phyloP scores from a whole-genome alignment of 129 eudicot species.

The Ambrosia trifida region DNA sequence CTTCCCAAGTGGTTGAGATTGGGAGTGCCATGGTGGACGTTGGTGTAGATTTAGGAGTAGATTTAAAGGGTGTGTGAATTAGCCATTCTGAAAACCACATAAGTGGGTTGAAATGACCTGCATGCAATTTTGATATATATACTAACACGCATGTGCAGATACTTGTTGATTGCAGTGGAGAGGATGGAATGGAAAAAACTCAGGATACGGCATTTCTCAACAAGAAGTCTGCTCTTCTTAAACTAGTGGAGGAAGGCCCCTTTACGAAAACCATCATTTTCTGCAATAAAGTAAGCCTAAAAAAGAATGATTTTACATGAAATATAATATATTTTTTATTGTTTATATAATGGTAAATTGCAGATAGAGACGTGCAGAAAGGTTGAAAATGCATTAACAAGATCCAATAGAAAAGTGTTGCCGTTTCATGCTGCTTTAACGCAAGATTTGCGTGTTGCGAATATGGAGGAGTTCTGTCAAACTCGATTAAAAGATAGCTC shows the following conservation, averaged over 20 bases:
- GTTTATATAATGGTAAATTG: constrained; percentile 18
- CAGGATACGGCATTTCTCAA: constrained; percentile 85
- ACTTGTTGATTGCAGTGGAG: constrained; percentile 97
- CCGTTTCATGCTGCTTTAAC: constrained; percentile 96
- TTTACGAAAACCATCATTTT: constrained; percentile 74
- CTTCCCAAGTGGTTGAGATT: too few species aligned
- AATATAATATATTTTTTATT: background rate
- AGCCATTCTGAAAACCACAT: too few species aligned
- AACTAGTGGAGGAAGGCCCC: constrained; percentile 64
- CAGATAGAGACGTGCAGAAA: constrained; percentile 97
- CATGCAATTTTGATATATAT: too few species aligned
- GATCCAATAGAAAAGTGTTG: constrained; percentile 65
- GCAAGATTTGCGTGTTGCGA: constrained; percentile 74
- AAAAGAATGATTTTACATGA: background rate
- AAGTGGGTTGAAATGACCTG: too few species aligned
- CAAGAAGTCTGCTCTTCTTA: constrained; percentile 85
- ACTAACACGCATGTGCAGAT: constrained; percentile 43
- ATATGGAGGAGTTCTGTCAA: constrained; percentile 75
- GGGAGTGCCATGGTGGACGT: too few species aligned
- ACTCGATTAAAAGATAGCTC: constrained; percentile 42
- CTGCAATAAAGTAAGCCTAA: constrained; percentile 77
- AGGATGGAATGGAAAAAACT: constrained; percentile 66
- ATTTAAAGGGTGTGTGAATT: too few species aligned
- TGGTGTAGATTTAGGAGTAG: too few species aligned
- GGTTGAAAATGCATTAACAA: constrained; percentile 82